Evolutionary conservation across 2,329 filamentous ascomycete species (phyloP), one percentile per base, ranked within the genome.

Genomic region (Phyllosticta ampelicida): DNA sequence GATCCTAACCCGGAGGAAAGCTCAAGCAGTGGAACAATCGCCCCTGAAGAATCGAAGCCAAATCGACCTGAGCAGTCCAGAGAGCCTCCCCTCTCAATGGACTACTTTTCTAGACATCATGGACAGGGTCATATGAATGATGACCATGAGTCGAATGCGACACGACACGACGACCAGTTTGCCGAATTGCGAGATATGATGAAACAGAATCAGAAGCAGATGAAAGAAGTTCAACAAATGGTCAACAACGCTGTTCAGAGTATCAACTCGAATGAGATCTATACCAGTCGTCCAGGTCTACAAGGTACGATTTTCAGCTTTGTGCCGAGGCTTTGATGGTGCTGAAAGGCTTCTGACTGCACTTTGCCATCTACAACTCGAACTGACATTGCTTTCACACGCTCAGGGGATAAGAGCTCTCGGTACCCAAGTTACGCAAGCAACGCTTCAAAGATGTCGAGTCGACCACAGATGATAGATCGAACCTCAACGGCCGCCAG

Each of bases 191-290:
- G 44, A 8, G 51, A 51, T 18, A 6, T 49, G 26, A 48, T 58
- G 51, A 51, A 58, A n/a, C 44, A 49, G 8, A 58, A 51, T 21
- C 30, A 58, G 36, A 58, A 20, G 28, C 56, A 58, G 26, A 58
- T 58, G n/a, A 51, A 58, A 18, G 50, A 58, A 10, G 51, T 50
- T 6, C 56, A 58, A 5, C n/a, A 50, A 19, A 50, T 50, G 8
- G 51, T 58, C 21, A 30, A 29, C 6, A n/a, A 53, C 9, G 56
- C 51, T 9, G 23, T 58, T 23, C 19, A 49, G 5, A 23, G 20
- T 9, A 58, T 54, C 9, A 20, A 18, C n/a, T 16, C 36, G 0
- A 44, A 44, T n/a, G 36, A 44, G 1, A n/a, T n/a, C 3, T 44
- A 13, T 1, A 8, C 4, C n/a, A n/a, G n/a, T n/a, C 36, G 36